A percentile compares a stretch with the other conserved stretches of the same genome.
Conservation (phyloP, 768 basidiomycete species). For the Candolleomyces eurysporus region DNA sequence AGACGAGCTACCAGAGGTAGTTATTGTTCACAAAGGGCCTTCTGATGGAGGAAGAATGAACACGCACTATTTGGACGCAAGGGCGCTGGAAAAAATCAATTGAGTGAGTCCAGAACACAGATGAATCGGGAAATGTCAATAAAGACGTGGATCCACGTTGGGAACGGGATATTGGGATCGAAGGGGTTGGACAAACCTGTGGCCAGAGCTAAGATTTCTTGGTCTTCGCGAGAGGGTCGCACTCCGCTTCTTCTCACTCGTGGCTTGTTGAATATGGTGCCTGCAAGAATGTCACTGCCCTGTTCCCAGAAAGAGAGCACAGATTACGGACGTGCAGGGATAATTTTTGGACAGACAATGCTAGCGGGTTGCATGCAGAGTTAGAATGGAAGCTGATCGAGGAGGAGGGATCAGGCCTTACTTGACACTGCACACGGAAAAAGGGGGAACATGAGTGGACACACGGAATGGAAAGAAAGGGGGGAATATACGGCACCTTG, state of each 20-base stretch:
- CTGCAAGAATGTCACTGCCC: slow-evolving; percentile 31
- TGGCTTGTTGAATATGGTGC: slow-evolving; percentile 81
- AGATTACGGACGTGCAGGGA: slow-evolving; percentile 76
- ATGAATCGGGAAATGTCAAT: slow-evolving; percentile 6
- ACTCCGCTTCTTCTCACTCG: slow-evolving; percentile 78
- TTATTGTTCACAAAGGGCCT: not conserved
- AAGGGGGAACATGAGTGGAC: slow-evolving; percentile 2
- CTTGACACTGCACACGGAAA: slow-evolving; percentile 56
- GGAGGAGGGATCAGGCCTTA: slow-evolving; percentile 26
- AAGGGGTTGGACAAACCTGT: slow-evolving; percentile 10
- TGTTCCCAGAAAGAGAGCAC: slow-evolving; percentile 6
- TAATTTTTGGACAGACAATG: slow-evolving; percentile 87
- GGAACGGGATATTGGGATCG: slow-evolving; percentile 41
- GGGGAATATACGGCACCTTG: slow-evolving; percentile 49
- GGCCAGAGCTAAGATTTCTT: slow-evolving; percentile 52
- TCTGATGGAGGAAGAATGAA: slow-evolving; percentile 1
- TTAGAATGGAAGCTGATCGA: slow-evolving; percentile 14
- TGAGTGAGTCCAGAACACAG: not conserved
- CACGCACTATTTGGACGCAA: slow-evolving; percentile 40
- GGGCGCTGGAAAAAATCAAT: slow-evolving; percentile 17
- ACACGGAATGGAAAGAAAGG: slow-evolving; percentile 9
- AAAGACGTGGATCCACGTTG: slow-evolving; percentile 15
- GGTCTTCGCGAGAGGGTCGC: slow-evolving; percentile 58
- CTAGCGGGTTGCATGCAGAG: slow-evolving; percentile 31
- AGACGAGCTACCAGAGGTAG: slow-evolving; percentile 18